phyloP scores from a whole-genome alignment of 129 eudicot species.

The Artemisia argyi region DNA sequence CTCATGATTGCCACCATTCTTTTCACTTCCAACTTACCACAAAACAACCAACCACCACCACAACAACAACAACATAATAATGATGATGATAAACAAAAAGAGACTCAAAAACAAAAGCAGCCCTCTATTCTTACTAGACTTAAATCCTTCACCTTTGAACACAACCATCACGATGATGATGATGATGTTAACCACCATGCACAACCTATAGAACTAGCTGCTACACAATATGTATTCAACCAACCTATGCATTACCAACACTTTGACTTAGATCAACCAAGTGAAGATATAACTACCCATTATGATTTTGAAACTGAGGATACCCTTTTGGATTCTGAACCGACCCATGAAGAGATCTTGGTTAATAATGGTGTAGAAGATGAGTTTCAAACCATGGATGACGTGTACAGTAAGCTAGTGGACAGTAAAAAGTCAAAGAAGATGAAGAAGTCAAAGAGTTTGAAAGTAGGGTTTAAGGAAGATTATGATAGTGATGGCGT shows the following conservation, averaged over 20 bases:
- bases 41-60: slow-evolving; percentile 22
- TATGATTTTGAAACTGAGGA: not conserved
- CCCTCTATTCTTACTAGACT: slow-evolving; percentile 75
- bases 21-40: slow-evolving; percentile 50
- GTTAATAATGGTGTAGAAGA: too few species aligned
- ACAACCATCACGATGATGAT: not conserved
- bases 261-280: slow-evolving; percentile 27
- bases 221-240: slow-evolving; percentile 42
- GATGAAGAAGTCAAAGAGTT: too few species aligned
- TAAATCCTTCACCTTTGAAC: slow-evolving; percentile 58
- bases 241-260: slow-evolving; percentile 33
- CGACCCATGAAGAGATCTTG: too few species aligned
- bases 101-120: not conserved
- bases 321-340: too few species aligned
- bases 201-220: slow-evolving; percentile 31
- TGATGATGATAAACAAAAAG: not conserved
- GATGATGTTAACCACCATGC: not conserved
- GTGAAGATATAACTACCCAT: not conserved
- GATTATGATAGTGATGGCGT: too few species aligned
- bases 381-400: too few species aligned
- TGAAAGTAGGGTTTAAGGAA: too few species aligned
- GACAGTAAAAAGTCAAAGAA: too few species aligned
- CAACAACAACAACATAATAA: slow-evolving; percentile 15
- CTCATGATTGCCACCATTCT: slow-evolving; percentile 86
- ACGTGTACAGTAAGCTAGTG: too few species aligned